phyloP scores from a whole-genome alignment of 1,284 basidiomycete genomes.

The Marasmius fiardii region DNA sequence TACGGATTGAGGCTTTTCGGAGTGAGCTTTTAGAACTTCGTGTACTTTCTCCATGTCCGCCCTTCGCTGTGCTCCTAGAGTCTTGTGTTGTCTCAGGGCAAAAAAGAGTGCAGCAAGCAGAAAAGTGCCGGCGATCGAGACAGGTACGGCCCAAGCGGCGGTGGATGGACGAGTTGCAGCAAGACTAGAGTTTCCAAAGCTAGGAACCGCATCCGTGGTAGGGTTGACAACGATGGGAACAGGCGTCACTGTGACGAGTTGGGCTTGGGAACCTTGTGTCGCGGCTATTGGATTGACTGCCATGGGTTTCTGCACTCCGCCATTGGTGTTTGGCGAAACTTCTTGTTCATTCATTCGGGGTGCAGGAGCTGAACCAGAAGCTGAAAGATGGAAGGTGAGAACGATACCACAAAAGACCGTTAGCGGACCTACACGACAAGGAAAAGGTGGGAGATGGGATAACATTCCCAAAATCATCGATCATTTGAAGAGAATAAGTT shows the following conservation, averaged over 20 bases:
- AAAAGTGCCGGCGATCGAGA: constrained; percentile 39
- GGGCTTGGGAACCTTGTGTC: not conserved
- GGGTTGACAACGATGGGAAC: not conserved
- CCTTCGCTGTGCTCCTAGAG: constrained; percentile 14
- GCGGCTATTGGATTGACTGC: not conserved
- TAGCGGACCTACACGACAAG: constrained; percentile 33
- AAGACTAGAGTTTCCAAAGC: constrained; percentile 9
- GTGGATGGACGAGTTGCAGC: constrained; percentile 31
- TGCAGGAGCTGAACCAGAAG: not conserved
- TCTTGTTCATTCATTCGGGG: not conserved
- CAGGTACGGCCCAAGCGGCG: constrained; percentile 41
- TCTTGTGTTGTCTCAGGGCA: constrained; percentile 23
- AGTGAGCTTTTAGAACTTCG: not conserved
- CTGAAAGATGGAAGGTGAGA: constrained; percentile 3
- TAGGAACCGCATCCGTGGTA: constrained; percentile 6
- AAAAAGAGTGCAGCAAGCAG: constrained; percentile 34
- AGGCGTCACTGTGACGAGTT: not conserved
- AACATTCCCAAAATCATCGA: constrained; percentile 33
- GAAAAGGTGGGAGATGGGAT: constrained; percentile 38
- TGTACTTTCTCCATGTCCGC: constrained; percentile 12
- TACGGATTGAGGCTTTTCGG: constrained; percentile 5
- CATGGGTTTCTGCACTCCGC: not conserved
- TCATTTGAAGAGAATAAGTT: constrained; percentile 35
- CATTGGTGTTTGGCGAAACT: not conserved
- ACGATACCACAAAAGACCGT: not conserved